Base-by-base conservation (phyloP, 2,329 filamentous ascomycete genomes). In the Domatiomyces globalis region DNA sequence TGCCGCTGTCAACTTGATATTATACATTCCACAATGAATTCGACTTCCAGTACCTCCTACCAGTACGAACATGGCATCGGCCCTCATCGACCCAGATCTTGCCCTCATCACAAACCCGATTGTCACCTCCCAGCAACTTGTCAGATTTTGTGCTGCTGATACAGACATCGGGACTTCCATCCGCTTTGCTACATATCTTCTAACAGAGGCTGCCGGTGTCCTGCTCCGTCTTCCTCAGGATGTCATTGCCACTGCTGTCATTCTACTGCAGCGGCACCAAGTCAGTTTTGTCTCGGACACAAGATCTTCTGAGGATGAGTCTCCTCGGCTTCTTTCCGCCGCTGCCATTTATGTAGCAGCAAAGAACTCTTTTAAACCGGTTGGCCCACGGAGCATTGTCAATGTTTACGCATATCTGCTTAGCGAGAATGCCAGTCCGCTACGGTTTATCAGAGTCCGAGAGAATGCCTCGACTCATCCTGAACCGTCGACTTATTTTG, bases 321-420 rank as follows among this genome's bases (percentile, higher is more conserved):
- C 20, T 17, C 8, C 12, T 45, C 10, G 19, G 27, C 46, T 12
- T 27, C 18, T 33, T 49, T 94, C 87, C 29, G 86, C 89, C 33
- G 87, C 87, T 15, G 75, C 80, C 0, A 68, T 96, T 49, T 96
- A 87, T 71, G 75, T 95, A 49, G 78, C 81, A 20, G 79, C 87
- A 27, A 96, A 96, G 69, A 76, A 92, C 52, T 87, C 88, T 20
- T 79, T 86, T 2, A 75, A 79, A 48, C 84, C 88, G 1, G 80
- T 84, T 53, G 84, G 84, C 10, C 80, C 87, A 0, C 81, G 88
- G 58, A 88, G 88, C 58, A 72, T 95, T 42, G 76, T 88, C 53
- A 92, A 89, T 64, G 83, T 90, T 54, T 95, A 94, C 68, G 77
- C 80, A 42, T 94, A 90, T 66, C 80, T 96, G 4, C 70, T 81